Conservation (phyloP, 371 early-diverging fungal species). For the Aphelidium insulamus region DNA sequence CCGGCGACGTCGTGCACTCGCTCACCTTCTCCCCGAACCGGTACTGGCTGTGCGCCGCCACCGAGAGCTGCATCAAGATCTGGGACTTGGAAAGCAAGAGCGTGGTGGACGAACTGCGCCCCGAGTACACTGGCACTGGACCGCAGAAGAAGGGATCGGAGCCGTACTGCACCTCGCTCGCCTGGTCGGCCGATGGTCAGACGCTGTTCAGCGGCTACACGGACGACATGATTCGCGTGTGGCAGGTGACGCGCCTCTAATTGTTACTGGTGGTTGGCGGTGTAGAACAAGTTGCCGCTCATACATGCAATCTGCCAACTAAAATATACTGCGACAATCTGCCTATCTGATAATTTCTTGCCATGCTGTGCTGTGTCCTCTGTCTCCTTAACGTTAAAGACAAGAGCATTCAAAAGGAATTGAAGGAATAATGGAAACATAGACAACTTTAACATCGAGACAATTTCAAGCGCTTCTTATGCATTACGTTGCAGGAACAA, state of each 20-base stretch:
- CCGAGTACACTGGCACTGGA: conserved; percentile 57
- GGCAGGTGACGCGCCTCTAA: conserved; percentile 50
- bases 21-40: conserved; percentile 97
- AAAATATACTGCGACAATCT: no score
- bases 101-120: conserved; percentile 82
- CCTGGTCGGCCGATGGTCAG: conserved; percentile 95
- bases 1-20: conserved; percentile 84
- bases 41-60: conserved; percentile 99
- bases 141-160: conserved; percentile 47
- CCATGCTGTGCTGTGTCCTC: no score
- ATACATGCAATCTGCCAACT: no score
- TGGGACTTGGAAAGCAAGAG: conserved; percentile 97
- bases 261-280: no score
- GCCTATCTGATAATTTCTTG: no score
- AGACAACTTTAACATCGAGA: no score
- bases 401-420: no score
- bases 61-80: conserved; percentile 87
- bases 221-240: conserved; percentile 85
- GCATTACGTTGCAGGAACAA: no score
- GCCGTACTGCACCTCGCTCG: conserved; percentile 80
- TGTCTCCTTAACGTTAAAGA: no score
- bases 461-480: no score
- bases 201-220: conserved; percentile 96
- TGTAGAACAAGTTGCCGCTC: no score
- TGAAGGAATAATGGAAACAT: no score